Base-by-base conservation (phyloP, 2,329 filamentous ascomycete species). In the Talaromyces sp. region DNA sequence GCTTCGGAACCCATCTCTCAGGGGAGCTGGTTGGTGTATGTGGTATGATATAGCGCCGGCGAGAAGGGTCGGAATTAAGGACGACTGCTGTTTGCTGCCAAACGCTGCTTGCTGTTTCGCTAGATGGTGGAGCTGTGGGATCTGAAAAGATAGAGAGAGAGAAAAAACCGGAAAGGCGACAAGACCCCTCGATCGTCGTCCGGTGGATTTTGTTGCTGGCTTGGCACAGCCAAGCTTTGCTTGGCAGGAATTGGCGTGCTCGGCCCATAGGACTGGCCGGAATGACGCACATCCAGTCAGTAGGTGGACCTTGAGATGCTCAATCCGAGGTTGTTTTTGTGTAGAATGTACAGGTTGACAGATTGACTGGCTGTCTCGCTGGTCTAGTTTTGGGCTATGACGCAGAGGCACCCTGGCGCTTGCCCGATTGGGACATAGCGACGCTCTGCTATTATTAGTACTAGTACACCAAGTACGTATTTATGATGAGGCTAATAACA, bases 1-100 rank as follows among this genome's bases (percentile, higher is more conserved):
- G 42, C 30, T 18, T 59, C 61, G 47, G 51, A 16, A 31, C 16
- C 51, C 53, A 62, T 62, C 28, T 51, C 12, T 28, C 27, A 51
- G 44, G 34, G 12, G 34, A 23, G 23, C 23, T 23, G 23, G 14
- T 5, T 5, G 36, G 14, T n/a, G 14, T 40, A 6, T 40, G 14
- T n/a, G 36, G 14, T 40, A 51, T 51, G 18, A 51, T 12, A 50
- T 18, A 9, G 23, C n/a, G 6, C 12, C 8, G 44, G 27, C 44
- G 44, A 47, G 42, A 23, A 47, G n/a, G 5, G 42, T 18, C 23
- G 42, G 8, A 3, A 40, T n/a, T 2, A n/a, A 40, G 5, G 16
- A 40, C 36, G 14, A 14, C 36, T n/a, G 34, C 14, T 40, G 4
- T 40, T 23, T 40, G 4, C 5, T 40, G 14, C 12, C 34, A 40